Evolutionary conservation across 2,329 filamentous ascomycete species (phyloP), one percentile per base, ranked within the genome.

Genomic region (Gremmenia infestans): DNA sequence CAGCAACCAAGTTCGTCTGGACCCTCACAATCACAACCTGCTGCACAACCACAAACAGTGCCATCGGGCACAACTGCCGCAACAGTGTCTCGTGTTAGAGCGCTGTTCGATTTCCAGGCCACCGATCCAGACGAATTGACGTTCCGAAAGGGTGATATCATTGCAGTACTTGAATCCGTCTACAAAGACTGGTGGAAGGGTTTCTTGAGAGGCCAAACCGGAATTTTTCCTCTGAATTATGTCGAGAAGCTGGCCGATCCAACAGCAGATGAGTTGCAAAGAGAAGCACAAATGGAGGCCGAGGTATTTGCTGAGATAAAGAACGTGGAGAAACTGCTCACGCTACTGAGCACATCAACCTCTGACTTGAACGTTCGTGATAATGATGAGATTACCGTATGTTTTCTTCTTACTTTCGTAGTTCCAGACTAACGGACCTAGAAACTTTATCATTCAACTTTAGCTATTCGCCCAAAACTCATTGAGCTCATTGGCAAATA

Each of bases 141-240:
- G 65, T 99, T 99, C 72, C 88, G 92, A 65, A 96, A 96, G 75
- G 93, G 94, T 28, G 94, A 99, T 70, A 88, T 97, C 42, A 99
- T 99, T 71, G 93, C 94, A 1, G 94, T 99, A 15, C 79, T 99
- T 42, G 94, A 97, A 73, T 97, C 92, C 1, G 94, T 97, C 1
- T 99, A 95, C 76, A 99, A 97, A 73, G 94, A 99, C 72, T 99
- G 94, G 94, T 99, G 94, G 94, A 93, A 96, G 66, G 94, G 94
- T 1, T 96, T 92, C 43, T 77, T 99, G 57, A 86, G 92, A 69
- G 94, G 94, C 19, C 91, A 97, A 72, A 97, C 91, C 6, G 94
- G 94, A 65, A 99, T 99, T 62, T 99, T 99, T 73, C 94, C 94
- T 6, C 81, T 99, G 62, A 99, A 99, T 75, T 99, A 99, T 69